Evolutionary conservation across 176 grass and related monocot species (phyloP).

Genomic region (Carex myosuroides): DNA sequence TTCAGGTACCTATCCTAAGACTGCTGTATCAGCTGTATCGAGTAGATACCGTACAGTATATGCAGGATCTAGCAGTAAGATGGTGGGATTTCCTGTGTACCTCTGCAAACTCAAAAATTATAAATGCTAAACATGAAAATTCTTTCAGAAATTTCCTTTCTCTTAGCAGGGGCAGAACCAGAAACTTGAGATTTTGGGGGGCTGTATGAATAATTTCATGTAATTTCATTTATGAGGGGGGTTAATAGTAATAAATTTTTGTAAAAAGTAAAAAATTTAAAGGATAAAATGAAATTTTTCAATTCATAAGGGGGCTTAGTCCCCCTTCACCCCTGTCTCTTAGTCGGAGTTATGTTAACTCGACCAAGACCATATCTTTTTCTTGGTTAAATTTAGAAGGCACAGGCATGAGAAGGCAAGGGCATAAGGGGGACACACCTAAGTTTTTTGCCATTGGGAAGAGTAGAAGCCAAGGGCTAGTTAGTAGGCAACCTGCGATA

Average conservation of each 20-base stretch:
- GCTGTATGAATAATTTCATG: too few relatives aligned
- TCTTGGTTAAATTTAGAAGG: neutral
- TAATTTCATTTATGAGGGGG: too few relatives aligned
- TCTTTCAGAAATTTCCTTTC: neutral
- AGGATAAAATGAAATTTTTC: too few relatives aligned
- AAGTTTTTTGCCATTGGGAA: neutral
- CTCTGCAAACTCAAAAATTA: neutral
- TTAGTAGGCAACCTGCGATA: too few relatives aligned
- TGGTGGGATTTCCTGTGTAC: neutral
- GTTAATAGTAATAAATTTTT: too few relatives aligned
- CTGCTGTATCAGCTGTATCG: neutral
- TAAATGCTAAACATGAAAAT: neutral
- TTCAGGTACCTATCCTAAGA: slow-evolving; percentile 46
- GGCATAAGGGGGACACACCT: neutral
- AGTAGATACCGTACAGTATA: neutral
- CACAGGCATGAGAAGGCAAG: too few relatives aligned
- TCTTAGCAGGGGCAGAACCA: too few relatives aligned
- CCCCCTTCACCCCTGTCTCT: too few relatives aligned
- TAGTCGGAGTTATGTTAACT: neutral
- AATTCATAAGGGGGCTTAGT: too few relatives aligned
- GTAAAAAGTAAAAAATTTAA: too few relatives aligned
- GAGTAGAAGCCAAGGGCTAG: neutral
- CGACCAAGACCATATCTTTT: neutral
- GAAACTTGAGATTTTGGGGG: too few relatives aligned
- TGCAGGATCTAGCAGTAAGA: neutral